phyloP scores from a whole-genome alignment of 2,329 filamentous ascomycete species.

The Didymella glomerata region DNA sequence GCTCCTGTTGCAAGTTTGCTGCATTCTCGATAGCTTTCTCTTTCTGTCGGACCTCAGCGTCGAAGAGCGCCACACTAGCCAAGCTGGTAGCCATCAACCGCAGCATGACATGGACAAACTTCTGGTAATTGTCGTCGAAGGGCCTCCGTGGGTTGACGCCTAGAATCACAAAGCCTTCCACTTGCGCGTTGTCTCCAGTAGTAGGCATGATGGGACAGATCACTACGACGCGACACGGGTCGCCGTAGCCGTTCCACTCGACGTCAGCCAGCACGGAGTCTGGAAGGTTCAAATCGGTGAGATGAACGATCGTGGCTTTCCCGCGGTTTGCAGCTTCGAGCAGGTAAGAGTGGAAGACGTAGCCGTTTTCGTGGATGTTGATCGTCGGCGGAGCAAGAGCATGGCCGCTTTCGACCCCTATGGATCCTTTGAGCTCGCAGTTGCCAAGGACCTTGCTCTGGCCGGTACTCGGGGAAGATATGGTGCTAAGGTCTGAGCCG shows the following conservation, averaged over 20 bases:
- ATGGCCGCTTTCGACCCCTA: constrained; percentile 35
- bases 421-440: constrained; percentile 38
- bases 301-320: constrained; percentile 40
- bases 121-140: constrained; percentile 51
- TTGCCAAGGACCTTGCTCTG: constrained; percentile 14
- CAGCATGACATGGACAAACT: constrained; percentile 49
- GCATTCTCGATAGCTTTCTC: constrained; percentile 45
- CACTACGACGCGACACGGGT: constrained; percentile 45
- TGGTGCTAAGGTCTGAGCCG: constrained; percentile 25
- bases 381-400: constrained; percentile 38
- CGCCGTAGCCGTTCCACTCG: constrained; percentile 47
- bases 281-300: constrained; percentile 41
- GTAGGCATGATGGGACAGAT: constrained; percentile 51
- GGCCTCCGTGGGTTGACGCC: constrained; percentile 52
- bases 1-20: constrained; percentile 46
- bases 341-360: constrained; percentile 38
- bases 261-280: constrained; percentile 36
- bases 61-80: constrained; percentile 52
- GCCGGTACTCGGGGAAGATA: constrained; percentile 28
- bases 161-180: constrained; percentile 52
- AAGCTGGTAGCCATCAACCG: constrained; percentile 52
- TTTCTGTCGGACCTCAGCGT: constrained; percentile 50
- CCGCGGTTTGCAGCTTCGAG: constrained; percentile 36
- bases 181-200: constrained; percentile 38
- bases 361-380: constrained; percentile 34